Conservation (phyloP, 2,329 filamentous ascomycete species). For the Monosporascus sp. region DNA sequence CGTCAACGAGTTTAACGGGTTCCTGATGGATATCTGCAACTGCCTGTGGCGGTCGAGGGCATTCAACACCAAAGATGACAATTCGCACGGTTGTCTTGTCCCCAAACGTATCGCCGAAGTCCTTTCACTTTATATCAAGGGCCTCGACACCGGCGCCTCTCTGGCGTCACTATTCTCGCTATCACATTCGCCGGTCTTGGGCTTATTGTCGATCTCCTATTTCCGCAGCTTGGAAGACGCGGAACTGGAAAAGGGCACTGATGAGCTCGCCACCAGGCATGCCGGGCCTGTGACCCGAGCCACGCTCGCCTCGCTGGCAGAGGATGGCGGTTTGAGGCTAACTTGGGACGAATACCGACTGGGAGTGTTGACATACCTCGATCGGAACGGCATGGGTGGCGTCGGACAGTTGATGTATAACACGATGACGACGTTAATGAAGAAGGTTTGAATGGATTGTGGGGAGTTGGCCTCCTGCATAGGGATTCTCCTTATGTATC, state of each 20-base stretch:
- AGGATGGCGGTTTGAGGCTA: conserved; percentile 60
- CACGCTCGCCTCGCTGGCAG: conserved; percentile 57
- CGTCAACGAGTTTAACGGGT: conserved; percentile 72
- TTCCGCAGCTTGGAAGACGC: conserved; percentile 55
- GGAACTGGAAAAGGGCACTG: conserved; percentile 34
- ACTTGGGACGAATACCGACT: conserved; percentile 72
- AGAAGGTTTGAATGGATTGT: conserved; percentile 23
- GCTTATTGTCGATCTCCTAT: conserved; percentile 49
- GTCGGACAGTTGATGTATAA: conserved; percentile 70
- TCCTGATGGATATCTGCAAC: conserved; percentile 83
- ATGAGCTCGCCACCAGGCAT: conserved; percentile 45
- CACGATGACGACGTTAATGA: conserved; percentile 72
- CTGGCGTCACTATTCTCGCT: conserved; percentile 51
- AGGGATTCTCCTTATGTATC: not conserved
- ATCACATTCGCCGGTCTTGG: conserved; percentile 53
- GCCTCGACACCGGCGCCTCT: conserved; percentile 40
- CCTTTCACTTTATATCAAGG: conserved; percentile 43
- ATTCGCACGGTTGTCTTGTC: conserved; percentile 52
- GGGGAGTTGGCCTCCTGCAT: conserved; percentile 17
- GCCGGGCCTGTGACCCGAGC: conserved; percentile 66
- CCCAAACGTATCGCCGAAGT: conserved; percentile 37
- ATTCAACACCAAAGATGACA: conserved; percentile 60
- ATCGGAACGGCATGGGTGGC: conserved; percentile 58
- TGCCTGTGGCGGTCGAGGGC: conserved; percentile 73
- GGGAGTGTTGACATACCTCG: conserved; percentile 64